phyloP scores from a whole-genome alignment of 1,284 basidiomycete genomes.

The Cutaneotrichosporon mucoides region DNA sequence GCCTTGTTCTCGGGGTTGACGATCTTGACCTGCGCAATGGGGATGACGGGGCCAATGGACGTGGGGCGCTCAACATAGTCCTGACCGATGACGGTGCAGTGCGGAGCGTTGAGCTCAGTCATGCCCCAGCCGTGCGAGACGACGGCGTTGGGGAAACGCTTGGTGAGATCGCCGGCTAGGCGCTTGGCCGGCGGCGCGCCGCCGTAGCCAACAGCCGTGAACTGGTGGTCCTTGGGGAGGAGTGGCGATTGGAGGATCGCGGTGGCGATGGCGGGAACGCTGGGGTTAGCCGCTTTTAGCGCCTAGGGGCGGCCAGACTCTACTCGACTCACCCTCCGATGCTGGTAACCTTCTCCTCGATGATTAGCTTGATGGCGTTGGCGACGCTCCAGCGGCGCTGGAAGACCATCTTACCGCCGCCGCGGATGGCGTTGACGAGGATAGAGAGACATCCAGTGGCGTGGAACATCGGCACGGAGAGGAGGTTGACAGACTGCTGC shows the following conservation, averaged over 20 bases:
- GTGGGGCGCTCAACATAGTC: constrained; percentile 28
- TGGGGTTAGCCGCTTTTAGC: no score
- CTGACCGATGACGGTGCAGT: constrained; percentile 30
- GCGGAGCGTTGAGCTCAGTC: constrained; percentile 43
- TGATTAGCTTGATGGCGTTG: constrained; percentile 32
- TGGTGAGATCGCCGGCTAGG: constrained; percentile 32
- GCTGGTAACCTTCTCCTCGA: constrained; percentile 28
- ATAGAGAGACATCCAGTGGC: constrained; percentile 41
- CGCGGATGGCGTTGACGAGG: constrained; percentile 30
- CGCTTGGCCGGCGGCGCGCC: constrained; percentile 41
- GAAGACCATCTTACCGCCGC: constrained; percentile 35
- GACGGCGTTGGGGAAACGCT: constrained; percentile 29
- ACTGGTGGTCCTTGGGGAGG: constrained; percentile 25
- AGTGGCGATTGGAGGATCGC: constrained; percentile 34
- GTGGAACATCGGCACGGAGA: constrained; percentile 45
- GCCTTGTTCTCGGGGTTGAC: constrained; percentile 30
- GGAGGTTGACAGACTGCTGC: constrained; percentile 13
- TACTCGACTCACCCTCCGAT: constrained; percentile 21
- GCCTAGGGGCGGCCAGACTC: no score
- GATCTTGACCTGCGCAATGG: constrained; percentile 32
- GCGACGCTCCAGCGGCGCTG: constrained; percentile 34
- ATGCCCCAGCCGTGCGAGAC: constrained; percentile 37
- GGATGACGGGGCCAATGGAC: constrained; percentile 17
- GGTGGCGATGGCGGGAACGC: constrained; percentile 40
- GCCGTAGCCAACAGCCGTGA: constrained; percentile 41